These are phyloP conservation scores for Crithidia brevicula DNA, from an alignment of 208 protist genomes.

Conservation along the genomic window DNA sequence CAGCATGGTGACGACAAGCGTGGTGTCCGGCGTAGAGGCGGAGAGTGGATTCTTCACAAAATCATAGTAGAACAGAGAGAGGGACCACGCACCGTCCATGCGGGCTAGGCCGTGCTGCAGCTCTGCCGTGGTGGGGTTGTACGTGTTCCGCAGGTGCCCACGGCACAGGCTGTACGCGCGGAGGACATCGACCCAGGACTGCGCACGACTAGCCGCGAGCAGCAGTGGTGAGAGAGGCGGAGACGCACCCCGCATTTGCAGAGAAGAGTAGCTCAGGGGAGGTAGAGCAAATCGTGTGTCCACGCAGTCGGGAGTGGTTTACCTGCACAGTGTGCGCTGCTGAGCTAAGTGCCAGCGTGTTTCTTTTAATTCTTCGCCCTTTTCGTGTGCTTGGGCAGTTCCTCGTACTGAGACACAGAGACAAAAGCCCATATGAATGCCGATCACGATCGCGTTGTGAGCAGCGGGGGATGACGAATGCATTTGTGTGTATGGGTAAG, in stretches of 20 bases:
- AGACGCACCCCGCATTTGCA: constrained; percentile 2
- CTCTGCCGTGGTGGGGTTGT: constrained; percentile 62
- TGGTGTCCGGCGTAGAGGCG: constrained; percentile 26
- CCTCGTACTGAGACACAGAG: too few relatives aligned
- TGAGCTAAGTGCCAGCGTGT: too few relatives aligned
- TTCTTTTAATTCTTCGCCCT: too few relatives aligned
- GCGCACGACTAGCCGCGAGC: constrained; percentile 52
- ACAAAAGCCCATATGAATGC: too few relatives aligned
- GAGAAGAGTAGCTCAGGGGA: too few relatives aligned
- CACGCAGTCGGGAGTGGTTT: too few relatives aligned
- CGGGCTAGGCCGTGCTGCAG: constrained; percentile 59
- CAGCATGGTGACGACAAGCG: constrained; percentile 54
- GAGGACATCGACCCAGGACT: constrained; percentile 77
- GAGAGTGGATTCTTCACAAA: constrained; percentile 62
- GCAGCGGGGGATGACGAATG: too few relatives aligned
- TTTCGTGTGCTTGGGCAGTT: too few relatives aligned
- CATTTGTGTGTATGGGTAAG: too few relatives aligned
- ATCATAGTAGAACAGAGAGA: constrained; percentile 81
- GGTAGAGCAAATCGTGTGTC: too few relatives aligned
- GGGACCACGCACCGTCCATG: constrained; percentile 73
- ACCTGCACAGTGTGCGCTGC: too few relatives aligned
- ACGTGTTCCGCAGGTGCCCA: constrained; percentile 50
- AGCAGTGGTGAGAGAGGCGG: constrained; percentile 53
- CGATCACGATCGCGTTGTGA: too few relatives aligned
- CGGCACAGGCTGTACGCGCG: constrained; percentile 50